Base-by-base conservation (phyloP, 495 filamentous ascomycete genomes). In the Aspergillus taichungensis region DNA sequence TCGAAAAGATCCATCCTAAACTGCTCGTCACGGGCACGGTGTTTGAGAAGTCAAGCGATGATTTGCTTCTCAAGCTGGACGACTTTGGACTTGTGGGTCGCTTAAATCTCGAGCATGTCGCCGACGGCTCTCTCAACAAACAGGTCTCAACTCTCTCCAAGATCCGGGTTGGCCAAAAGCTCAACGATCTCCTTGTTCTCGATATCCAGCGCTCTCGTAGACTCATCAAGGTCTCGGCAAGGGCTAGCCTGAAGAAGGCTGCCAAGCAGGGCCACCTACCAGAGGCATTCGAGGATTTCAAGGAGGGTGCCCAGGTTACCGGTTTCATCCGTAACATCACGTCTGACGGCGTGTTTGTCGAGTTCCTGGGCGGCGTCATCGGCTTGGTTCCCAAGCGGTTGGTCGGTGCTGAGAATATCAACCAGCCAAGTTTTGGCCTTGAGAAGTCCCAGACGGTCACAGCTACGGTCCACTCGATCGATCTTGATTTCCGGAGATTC, bases 251-350 rank as follows among this genome's bases (percentile, higher is more conserved):
- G 24, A 74, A 94, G 46, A 83, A 87, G 56, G 87, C 82, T 42
- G 74, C 77, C 13, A 80, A 80, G 61, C 72, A 81, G 13, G 75
- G 75, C 8, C 73, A 69, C 14, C 72, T 95, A 18, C 71, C 90
- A 9, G 66, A 67, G 12, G 67, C 64, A 28, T 80, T 94, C 40
- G 80, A 84, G 32, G 79, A 87, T 49, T 73, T 89, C 12, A 68
- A 77, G 34, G 76, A 87, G 46, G 84, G 83, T 13, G 66, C 80
- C 24, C 66, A 71, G 11, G 77, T 90, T 6, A 74, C 75, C 46
- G 92, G 92, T n/a, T 95, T 90, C 57, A 75, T 97, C 27, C 80
- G 81, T 38, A 90, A 86, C 50, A 83, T 91, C 34, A 87, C 85
- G 6, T 61, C 74, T n/a, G 83, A 77, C 3, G 86, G 82, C 31